Evolutionary conservation across 2,329 filamentous ascomycete genomes (phyloP).

Genomic region (Ceratocystis colombiana): DNA sequence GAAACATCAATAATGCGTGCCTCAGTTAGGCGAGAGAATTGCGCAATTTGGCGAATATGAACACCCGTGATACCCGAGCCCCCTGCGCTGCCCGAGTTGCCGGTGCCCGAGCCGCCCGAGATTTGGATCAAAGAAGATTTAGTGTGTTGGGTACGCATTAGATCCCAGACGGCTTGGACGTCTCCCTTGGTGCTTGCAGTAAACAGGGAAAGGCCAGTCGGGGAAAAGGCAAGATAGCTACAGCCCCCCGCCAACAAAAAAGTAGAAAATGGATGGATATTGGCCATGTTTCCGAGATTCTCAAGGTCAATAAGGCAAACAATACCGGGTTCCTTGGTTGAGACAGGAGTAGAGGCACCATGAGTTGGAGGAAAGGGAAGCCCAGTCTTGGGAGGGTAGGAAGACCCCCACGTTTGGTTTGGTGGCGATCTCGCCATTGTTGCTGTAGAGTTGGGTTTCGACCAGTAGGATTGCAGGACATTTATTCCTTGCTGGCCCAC

Average conservation of each 20-base stretch:
- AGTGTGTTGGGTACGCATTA: slow-evolving; percentile 55
- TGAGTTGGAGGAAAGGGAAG: slow-evolving; percentile 66
- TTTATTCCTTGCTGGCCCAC: slow-evolving; percentile 66
- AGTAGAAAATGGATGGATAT: slow-evolving; percentile 55
- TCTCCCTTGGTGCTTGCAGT: slow-evolving; percentile 78
- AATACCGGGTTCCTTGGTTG: slow-evolving; percentile 57
- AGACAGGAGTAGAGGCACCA: slow-evolving; percentile 47
- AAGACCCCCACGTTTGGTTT: slow-evolving; percentile 38
- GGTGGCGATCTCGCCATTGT: slow-evolving; percentile 39
- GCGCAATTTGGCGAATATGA: slow-evolving; percentile 70
- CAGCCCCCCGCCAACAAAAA: slow-evolving; percentile 64
- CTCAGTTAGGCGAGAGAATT: slow-evolving; percentile 84
- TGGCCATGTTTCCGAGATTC: slow-evolving; percentile 42
- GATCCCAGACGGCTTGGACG: slow-evolving; percentile 70
- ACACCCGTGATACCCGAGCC: slow-evolving; percentile 37
- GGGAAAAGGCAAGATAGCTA: slow-evolving; percentile 70
- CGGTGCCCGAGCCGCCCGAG: slow-evolving; percentile 26
- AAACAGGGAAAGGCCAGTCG: slow-evolving; percentile 61
- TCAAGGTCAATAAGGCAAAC: slow-evolving; percentile 67
- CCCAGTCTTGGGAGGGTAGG: slow-evolving; percentile 31
- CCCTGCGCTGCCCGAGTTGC: slow-evolving; percentile 35
- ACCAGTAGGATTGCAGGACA: slow-evolving; percentile 75
- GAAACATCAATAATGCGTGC: slow-evolving; percentile 82
- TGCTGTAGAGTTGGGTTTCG: slow-evolving; percentile 37
- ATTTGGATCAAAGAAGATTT: slow-evolving; percentile 50